Evolutionary conservation across 768 basidiomycete genomes (phyloP).

Genomic region (Phlebiopsis flavidoalba): DNA sequence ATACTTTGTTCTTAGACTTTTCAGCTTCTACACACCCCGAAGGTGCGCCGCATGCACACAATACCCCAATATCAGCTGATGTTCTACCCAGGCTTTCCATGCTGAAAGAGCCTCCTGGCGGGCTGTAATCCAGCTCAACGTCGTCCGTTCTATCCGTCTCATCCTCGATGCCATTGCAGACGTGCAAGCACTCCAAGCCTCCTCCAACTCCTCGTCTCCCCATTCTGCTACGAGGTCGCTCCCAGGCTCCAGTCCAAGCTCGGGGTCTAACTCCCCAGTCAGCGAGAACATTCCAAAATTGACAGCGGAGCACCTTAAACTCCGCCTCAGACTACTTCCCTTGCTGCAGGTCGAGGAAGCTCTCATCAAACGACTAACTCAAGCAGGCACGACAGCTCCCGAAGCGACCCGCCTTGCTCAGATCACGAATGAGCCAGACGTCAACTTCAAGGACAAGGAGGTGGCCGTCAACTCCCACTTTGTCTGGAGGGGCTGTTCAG

Average conservation of each 20-base stretch:
- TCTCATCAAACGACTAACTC: slow-evolving; percentile 27
- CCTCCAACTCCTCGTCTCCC: slow-evolving; percentile 11
- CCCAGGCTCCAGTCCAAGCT: slow-evolving; percentile 9
- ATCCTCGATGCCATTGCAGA: slow-evolving; percentile 34
- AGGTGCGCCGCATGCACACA: slow-evolving; percentile 14
- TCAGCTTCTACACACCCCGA: slow-evolving; percentile 58
- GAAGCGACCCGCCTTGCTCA: slow-evolving; percentile 22
- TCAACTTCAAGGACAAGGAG: slow-evolving; percentile 18
- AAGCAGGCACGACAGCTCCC: slow-evolving; percentile 17
- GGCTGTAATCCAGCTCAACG: slow-evolving; percentile 63
- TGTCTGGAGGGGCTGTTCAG: slow-evolving; percentile 27
- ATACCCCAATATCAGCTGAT: background rate
- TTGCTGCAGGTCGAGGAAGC: slow-evolving; percentile 31
- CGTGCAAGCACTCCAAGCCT: slow-evolving; percentile 19
- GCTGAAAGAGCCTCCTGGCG: slow-evolving; percentile 77
- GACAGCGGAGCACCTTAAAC: slow-evolving; percentile 26
- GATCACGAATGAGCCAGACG: slow-evolving; percentile 12
- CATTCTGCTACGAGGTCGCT: slow-evolving; percentile 7
- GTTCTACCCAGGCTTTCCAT: slow-evolving; percentile 42
- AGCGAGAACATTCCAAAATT: slow-evolving; percentile 11
- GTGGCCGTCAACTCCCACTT: slow-evolving; percentile 27
- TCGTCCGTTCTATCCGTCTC: slow-evolving; percentile 37
- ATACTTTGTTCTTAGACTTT: slow-evolving; percentile 47
- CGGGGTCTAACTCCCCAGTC: background rate
- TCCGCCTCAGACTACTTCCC: slow-evolving; percentile 30